A percentile compares a stretch with the other conserved stretches of the same genome.
These are phyloP conservation scores for Coemansia furcata DNA, from an alignment of 192 early-diverging fungal genomes.

Conservation along the genomic window DNA sequence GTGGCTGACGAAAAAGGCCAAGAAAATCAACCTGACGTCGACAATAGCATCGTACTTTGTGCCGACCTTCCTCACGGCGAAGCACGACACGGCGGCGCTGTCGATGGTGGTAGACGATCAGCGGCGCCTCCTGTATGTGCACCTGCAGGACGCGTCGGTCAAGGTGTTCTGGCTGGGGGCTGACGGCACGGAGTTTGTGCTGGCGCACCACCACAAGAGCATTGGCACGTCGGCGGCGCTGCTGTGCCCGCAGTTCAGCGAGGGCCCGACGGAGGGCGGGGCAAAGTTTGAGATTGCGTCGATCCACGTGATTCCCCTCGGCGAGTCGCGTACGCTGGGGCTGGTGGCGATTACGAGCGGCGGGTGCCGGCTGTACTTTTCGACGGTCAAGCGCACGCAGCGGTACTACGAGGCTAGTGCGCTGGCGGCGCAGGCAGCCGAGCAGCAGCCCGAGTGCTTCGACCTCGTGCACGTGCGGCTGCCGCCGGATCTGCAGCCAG, in stretches of 20 bases:
- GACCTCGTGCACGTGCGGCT: conserved; percentile 68
- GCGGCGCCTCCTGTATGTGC: conserved; percentile 69
- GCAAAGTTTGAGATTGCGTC: conserved; percentile 66
- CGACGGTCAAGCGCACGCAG: conserved; percentile 48
- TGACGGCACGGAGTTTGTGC: conserved; percentile 58
- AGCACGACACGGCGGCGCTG: conserved; percentile 54
- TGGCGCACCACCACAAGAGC: conserved; percentile 50
- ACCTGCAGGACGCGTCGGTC: conserved; percentile 66
- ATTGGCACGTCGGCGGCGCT: conserved; percentile 47
- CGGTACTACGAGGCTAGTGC: conserved; percentile 29
- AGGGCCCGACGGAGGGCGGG: conserved; percentile 22
- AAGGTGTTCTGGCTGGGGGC: conserved; percentile 66
- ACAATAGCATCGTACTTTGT: conserved; percentile 64
- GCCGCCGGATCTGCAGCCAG: conserved; percentile 50
- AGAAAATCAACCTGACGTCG: conserved; percentile 72
- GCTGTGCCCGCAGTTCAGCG: conserved; percentile 54
- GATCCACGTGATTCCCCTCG: conserved; percentile 62
- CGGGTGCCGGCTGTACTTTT: conserved; percentile 78
- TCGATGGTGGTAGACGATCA: conserved; percentile 66
- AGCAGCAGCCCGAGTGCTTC: conserved; percentile 55
- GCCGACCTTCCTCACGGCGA: conserved; percentile 59
- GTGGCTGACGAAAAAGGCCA: conserved; percentile 78
- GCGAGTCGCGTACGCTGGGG: conserved; percentile 66
- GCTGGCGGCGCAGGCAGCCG: background rate
- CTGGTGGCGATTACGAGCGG: conserved; percentile 76